phyloP scores from a whole-genome alignment of 345 rosid genomes.

The Cardamine occulta region DNA sequence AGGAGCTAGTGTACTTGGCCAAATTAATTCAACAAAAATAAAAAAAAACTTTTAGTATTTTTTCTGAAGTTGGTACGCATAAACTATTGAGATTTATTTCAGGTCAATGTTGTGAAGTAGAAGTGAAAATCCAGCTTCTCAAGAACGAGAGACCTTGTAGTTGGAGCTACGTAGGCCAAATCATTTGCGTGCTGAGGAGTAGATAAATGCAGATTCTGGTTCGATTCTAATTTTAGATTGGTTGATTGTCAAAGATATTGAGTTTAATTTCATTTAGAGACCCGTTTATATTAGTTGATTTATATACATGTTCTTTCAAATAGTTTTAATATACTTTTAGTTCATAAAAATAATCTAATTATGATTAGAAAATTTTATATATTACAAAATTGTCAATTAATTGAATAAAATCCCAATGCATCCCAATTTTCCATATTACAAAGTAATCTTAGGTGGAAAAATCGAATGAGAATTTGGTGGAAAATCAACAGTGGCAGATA shows the following conservation, averaged over 20 bases:
- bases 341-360: background rate
- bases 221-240: background rate
- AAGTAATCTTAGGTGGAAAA: background rate
- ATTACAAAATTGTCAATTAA: background rate
- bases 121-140: background rate
- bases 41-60: background rate
- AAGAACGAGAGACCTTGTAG: background rate
- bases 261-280: background rate
- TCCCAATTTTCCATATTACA: background rate
- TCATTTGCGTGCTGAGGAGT: background rate
- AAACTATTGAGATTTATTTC: background rate
- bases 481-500: background rate
- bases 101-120: background rate
- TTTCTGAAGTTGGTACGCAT: background rate
- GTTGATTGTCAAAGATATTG: background rate
- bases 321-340: background rate
- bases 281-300: background rate
- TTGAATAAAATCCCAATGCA: background rate
- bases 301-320: background rate
- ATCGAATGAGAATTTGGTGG: background rate
- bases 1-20: background rate
- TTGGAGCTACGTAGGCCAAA: background rate
- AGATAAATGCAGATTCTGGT: background rate
- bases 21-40: background rate
- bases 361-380: background rate